Evolutionary conservation across 306 rosid species (phyloP), one percentile per base, ranked within the genome.

Genomic region (Sphenostylis stenocarpa): DNA sequence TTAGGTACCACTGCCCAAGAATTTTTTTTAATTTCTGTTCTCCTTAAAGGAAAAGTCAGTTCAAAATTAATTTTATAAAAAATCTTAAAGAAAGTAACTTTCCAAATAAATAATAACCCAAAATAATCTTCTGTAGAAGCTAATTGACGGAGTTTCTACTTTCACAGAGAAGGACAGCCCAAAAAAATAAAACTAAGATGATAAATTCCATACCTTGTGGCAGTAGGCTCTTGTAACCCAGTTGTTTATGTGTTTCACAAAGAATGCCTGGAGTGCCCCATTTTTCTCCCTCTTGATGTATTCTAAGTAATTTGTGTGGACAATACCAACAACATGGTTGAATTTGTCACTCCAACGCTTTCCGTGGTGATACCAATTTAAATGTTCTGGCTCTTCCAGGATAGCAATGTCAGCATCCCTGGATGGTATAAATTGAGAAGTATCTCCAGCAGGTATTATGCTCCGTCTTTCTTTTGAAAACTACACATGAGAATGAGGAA

Each of bases 351-450:
- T 91, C 99, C 99, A 96, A 33, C 99, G 92, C 78, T 28, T 92
- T 29, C 99, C 99, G 48, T 96, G 99, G 86, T 92, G 98, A 83
- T 96, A 96, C 99, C 99, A 96, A 84, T 92, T 92, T 67, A 96
- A 91, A 70, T 96, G 99, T 80, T 96, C 97, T 23, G 99, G 99
- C 82, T 96, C 99, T 83, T 96, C 98, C 48, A 92, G 84, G 73
- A 96, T 92, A 36, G 98, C 98, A 87, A 92, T 89, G 90, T 92
- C 98, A 48, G 98, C 98, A 47, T 95, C 90, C 90, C 83, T 92
- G 56, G 91, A 92, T 7, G 94, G 93, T 75, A 95, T 86, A 83
- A 95, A 92, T 85, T 87, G 98, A 69, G 96, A 88, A 73, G 96
- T 96, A 81, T 96, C 98, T 79, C 99, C 99, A 67, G 97, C 92